These are phyloP conservation scores for Sistotremastrum suecicum DNA, from an alignment of 768 basidiomycete species.

Conservation along the genomic window DNA sequence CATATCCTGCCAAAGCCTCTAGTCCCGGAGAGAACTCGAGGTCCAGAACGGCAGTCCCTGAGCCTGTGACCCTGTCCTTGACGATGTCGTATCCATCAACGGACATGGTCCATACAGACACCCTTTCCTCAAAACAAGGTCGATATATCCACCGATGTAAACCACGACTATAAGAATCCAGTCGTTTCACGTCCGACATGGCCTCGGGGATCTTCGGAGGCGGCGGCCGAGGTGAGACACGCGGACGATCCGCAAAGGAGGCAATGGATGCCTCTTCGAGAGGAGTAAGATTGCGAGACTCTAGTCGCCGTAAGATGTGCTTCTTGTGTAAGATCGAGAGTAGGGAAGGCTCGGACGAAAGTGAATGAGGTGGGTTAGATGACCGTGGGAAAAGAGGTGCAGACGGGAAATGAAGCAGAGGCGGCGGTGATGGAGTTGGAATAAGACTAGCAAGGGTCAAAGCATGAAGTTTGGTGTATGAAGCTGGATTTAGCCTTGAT, in stretches of 20 bases:
- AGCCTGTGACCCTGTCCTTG: slow-evolving; percentile 28
- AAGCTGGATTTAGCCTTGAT: too few relatives aligned
- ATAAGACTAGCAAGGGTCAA: slow-evolving; percentile 34
- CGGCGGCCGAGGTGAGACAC: slow-evolving; percentile 14
- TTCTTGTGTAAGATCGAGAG: slow-evolving; percentile 35
- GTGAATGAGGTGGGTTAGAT: slow-evolving; percentile 25
- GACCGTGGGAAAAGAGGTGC: slow-evolving; percentile 40
- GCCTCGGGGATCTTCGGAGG: slow-evolving; percentile 17
- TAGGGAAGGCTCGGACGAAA: slow-evolving; percentile 23
- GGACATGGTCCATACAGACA: slow-evolving; percentile 35
- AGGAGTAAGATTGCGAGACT: slow-evolving; percentile 21
- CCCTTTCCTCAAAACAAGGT: slow-evolving; percentile 64
- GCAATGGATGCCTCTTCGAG: slow-evolving; percentile 31
- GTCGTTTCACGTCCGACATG: slow-evolving; percentile 4
- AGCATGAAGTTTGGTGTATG: slow-evolving; percentile 23
- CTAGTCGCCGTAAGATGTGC: slow-evolving; percentile 33
- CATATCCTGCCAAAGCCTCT: slow-evolving; percentile 39
- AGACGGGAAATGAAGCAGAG: slow-evolving; percentile 28
- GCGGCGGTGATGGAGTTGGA: slow-evolving; percentile 28
- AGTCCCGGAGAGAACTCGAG: slow-evolving; percentile 59
- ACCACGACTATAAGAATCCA: slow-evolving; percentile 30
- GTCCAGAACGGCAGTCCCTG: slow-evolving; percentile 46
- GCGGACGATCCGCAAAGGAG: slow-evolving; percentile 24
- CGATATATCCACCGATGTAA: slow-evolving; percentile 57
- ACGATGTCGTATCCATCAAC: slow-evolving; percentile 23